Evolutionary conservation across 2,329 filamentous ascomycete species (phyloP), one percentile per base, ranked within the genome.

Genomic region (Colletotrichum camelliae): DNA sequence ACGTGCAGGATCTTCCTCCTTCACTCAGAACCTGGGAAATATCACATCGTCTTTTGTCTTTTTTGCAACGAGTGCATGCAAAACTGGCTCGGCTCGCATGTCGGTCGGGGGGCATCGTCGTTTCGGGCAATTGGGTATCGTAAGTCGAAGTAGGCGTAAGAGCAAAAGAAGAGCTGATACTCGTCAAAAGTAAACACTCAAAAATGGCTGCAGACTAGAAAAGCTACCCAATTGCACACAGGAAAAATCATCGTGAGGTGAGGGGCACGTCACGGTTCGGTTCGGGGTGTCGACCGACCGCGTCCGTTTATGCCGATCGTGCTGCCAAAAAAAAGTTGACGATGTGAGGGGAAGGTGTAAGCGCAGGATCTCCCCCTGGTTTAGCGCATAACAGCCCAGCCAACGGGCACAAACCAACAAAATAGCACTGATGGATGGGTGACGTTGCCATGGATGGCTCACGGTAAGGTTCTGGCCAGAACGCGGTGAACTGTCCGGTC

Each of bases 21-120:
- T 67, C 21, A 24, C 35, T 52, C 6, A 65, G 10, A 21, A 76
- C 64, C 9, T 76, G 74, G 9, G 74, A 76, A 12, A 76, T 76
- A 60, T 76, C 74, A 37, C 74, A 76, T 64, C 74, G 27, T 29
- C 74, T 35, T 24, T 76, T 76, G 37, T 76, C 74, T 33, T 76
- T 76, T 31, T 76, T 76, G 74, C 74, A 76, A 2, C 74, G 74
- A 15, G 67, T 60, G 21, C 74, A 76, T 24, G 74, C 74, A 12
- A 76, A 76, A n/a, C 74, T 76, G 7, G 74, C 74, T 33, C 74
- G 70, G 15, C 74, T 76, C 21, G 74, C 65, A 48, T 76, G 74
- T 55, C 74, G 74, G 24, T 74, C 70, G 33, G 64, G 70, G 58
- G 64, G 66, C 74, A 76, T 76, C 16, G 16, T 62, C 13, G 39